Conservation (phyloP, 176 grass and related monocot species). For the Rhipidocladum racemiflorum region DNA sequence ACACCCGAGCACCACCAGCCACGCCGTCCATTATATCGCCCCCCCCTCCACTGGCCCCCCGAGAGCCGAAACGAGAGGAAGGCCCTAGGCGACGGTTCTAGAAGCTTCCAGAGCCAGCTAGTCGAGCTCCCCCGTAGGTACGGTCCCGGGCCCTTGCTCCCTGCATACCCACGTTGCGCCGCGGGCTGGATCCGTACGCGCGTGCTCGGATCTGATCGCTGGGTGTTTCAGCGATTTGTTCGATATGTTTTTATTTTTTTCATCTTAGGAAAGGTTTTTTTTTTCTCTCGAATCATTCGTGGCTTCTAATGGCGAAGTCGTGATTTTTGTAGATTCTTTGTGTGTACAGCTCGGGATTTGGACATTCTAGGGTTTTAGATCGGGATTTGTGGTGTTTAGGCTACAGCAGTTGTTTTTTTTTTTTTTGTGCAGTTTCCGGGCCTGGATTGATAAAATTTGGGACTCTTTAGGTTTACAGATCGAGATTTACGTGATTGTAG, state of each 20-base stretch:
- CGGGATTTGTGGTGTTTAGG: conserved; percentile 2
- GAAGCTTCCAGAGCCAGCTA: background rate
- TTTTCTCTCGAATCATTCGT: background rate
- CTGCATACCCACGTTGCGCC: background rate
- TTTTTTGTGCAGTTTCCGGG: background rate
- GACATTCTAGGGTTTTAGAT: conserved; percentile 35
- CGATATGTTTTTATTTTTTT: background rate
- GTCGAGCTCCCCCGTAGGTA: conserved; percentile 21
- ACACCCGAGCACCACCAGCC: conserved; percentile 21
- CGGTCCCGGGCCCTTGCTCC: background rate
- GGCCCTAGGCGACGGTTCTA: background rate
- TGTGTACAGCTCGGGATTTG: background rate
- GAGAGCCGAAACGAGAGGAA: background rate
- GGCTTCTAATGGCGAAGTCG: background rate
- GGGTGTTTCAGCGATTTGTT: background rate
- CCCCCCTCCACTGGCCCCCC: background rate
- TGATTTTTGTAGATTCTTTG: background rate
- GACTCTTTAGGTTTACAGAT: background rate
- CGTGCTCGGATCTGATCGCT: conserved; percentile 13
- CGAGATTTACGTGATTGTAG: background rate
- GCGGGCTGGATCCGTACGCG: background rate
- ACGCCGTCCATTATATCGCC: background rate
- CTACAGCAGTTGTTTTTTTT: background rate
- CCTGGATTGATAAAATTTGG: background rate
- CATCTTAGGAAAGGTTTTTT: background rate